These are phyloP conservation scores for Microcos paniculata DNA, from an alignment of 345 rosid genomes.

Conservation along the genomic window DNA sequence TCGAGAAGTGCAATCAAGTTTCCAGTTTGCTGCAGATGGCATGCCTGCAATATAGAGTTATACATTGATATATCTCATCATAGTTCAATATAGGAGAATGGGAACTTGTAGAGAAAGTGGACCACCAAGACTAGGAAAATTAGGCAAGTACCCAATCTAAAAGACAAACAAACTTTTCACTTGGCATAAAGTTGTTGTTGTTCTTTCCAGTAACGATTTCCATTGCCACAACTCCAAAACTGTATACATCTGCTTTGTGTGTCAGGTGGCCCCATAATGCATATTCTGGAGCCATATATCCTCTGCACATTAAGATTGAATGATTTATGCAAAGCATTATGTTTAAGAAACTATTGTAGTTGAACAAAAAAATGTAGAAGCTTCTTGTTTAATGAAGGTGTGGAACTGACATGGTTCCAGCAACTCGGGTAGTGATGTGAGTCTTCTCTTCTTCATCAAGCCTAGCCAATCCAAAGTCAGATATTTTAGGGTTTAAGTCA, in stretches of 20 bases:
- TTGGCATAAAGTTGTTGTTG: conserved; percentile 43
- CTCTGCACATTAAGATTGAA: conserved; percentile 26
- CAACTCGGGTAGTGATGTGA: conserved; percentile 61
- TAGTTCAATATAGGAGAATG: neutral
- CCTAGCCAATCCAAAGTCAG: conserved; percentile 67
- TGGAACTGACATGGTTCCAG: conserved; percentile 55
- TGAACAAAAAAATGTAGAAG: neutral
- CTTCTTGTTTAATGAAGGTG: neutral
- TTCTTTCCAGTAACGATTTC: conserved; percentile 55
- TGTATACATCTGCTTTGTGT: conserved; percentile 66
- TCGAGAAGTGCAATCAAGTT: conserved; percentile 43
- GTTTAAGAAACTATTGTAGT: neutral
- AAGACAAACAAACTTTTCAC: conserved; percentile 39
- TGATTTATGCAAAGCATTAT: neutral
- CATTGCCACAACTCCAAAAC: conserved; percentile 54
- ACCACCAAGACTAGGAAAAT: neutral
- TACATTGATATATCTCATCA: neutral
- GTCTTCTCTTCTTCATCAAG: conserved; percentile 52
- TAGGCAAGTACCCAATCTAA: conserved; percentile 51
- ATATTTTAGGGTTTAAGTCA: conserved; percentile 55
- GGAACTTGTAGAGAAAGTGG: neutral
- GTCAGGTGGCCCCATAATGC: conserved; percentile 62
- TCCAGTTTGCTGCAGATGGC: conserved; percentile 37
- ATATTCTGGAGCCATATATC: conserved; percentile 71
- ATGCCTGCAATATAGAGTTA: conserved; percentile 35